Evolutionary conservation across 1,139 yeast genomes (phyloP), one percentile per base, ranked within the genome.

Genomic region (Hansenula lynferdii): DNA sequence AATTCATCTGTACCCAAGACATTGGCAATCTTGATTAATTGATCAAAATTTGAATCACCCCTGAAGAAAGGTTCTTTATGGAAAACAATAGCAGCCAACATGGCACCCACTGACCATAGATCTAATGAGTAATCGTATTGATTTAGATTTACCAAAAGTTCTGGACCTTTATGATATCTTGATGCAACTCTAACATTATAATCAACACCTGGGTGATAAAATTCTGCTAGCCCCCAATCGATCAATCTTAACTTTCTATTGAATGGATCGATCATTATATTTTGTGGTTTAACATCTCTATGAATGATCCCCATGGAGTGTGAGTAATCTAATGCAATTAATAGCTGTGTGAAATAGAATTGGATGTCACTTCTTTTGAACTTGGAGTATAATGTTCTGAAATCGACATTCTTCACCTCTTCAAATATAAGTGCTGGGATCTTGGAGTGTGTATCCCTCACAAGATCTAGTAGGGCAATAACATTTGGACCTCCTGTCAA

Each of bases 231-330:
- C 10, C 99, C 99, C 98, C 98, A 94, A 67, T 94, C 99, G 50
- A 94, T 94, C 48, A 94, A 74, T 48, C 97, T 75, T 50, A 94
- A 68, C 44, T 67, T 69, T 53, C 77, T 75, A 49, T 72, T 71
- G 39, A 77, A 77, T 50, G 92, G 97, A 61, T 94, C 98, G 56
- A 94, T 94, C 97, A 94, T 92, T 35, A 94, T 94, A 58, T 94
- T 94, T 60, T 94, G 97, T 22, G 98, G 98, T 62, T 94, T 94
- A 45, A 94, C 98, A 63, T 94, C 99, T 60, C 99, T 73, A 64
- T 94, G 99, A 86, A 94, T 94, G 47, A 94, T 90, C 30, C 98
- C 99, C 87, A 86, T 87, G 7, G 96, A 86, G 64, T 94, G 99
- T 35, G 94, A 85, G 61, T 77, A 94, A 62, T 94, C 97, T 46